Base-by-base conservation (phyloP, 2,329 filamentous ascomycete genomes). In the Sporothrix schenckii region DNA sequence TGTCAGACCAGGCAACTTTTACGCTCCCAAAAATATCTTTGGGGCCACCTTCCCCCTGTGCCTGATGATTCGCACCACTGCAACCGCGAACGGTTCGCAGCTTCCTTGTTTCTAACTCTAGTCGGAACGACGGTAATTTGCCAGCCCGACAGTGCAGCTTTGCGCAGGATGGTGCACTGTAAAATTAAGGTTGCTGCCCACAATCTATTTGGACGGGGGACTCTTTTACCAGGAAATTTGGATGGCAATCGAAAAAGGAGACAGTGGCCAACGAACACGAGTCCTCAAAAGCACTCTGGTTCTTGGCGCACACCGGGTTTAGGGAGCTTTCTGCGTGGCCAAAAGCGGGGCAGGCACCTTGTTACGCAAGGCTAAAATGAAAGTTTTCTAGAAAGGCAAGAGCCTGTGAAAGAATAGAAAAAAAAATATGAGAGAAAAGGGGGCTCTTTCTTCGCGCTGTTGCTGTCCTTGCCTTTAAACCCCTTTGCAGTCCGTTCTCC, bases 301-400 rank as follows among this genome's bases (percentile, higher is more conserved):
- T 52, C 47, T 50, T 66, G 24, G 27, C 63, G 16, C 41, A 16
- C 56, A 44, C 56, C 56, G 10, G 58, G 58, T 24, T 66, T 47
- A 68, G 66, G 30, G 66, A 56, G 50, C 66, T 68, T 41, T 65
- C 56, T 63, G 58, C 21, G 39, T 27, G 39, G 58, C 13, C 58
- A 63, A 47, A 63, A 63, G 58, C 58, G 58, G 47, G 61, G 61
- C 61, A 50, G 10, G 61, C 61, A 53, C 24, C 24, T 34, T 67
- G 44, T 65, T 66, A 52, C 65, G 65, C 65, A 67, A 44, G 65
- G 49, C 65, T 67, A 67, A 67, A 67, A 63, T 63, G 58, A 63
- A 47, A 63, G 58, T 39, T 47, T 44, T 44, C 41, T 13, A 44
- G 41, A 27, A n/a, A 24, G 34, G 56, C 30, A 44, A 44, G 56